Evolutionary conservation across 1,139 yeast genomes (phyloP).

Genomic region (Pichia sp.): DNA sequence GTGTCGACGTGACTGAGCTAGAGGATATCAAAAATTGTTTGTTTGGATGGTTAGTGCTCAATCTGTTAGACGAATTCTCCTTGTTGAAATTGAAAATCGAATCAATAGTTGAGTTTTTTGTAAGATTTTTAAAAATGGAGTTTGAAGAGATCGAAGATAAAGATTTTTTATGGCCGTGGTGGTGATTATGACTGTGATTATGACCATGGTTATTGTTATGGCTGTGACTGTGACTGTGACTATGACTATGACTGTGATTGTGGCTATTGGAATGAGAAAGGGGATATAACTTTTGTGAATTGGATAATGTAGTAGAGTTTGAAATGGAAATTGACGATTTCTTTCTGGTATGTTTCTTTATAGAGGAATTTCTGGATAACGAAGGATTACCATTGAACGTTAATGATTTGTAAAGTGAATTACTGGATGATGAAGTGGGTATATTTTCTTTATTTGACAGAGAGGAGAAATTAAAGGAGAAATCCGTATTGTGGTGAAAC

Average conservation of each 20-base stretch:
- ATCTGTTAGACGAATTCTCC: background rate
- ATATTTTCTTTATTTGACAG: conserved; percentile 7
- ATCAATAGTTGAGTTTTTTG: conserved; percentile 8
- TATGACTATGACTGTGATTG: background rate
- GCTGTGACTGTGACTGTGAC: too few species aligned
- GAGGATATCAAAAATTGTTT: conserved; percentile 1
- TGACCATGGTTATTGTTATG: too few species aligned
- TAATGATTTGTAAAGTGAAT: conserved; percentile 6
- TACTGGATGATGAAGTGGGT: background rate
- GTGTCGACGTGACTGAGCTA: conserved; percentile 1
- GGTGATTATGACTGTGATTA: too few species aligned
- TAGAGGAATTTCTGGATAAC: conserved; percentile 7
- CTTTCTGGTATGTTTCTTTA: conserved; percentile 9
- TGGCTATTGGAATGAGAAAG: background rate
- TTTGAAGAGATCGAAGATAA: conserved; percentile 8
- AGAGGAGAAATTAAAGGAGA: conserved; percentile 1
- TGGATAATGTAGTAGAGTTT: background rate
- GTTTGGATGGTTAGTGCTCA: conserved; percentile 1
- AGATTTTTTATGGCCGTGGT: conserved; percentile 4
- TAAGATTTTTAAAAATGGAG: conserved; percentile 4
- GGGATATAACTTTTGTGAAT: background rate
- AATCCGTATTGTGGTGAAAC: background rate
- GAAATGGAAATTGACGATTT: conserved; percentile 4
- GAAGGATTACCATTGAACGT: conserved; percentile 8
- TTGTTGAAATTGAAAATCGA: conserved; percentile 7